Percentiles rank a stretch among this genome's conserved stretches.
phyloP scores from a whole-genome alignment of 768 basidiomycete genomes.

The Lepiota subincarnata region DNA sequence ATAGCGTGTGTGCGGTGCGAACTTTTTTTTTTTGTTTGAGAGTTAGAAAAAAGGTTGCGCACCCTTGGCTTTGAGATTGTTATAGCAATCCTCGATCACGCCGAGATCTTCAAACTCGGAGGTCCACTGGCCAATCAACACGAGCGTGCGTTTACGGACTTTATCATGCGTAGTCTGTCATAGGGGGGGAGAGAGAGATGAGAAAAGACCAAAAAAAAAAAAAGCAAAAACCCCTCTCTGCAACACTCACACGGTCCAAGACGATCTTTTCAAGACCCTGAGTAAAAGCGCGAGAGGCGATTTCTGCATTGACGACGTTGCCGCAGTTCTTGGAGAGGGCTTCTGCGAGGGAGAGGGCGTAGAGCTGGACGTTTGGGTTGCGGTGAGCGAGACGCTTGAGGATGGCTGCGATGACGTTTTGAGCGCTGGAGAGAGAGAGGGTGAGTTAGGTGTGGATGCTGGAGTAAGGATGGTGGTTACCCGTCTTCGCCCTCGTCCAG shows the following conservation, averaged over 20 bases:
- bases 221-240: constrained; percentile 4
- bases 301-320: constrained; percentile 74
- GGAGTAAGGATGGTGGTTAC: constrained; percentile 39
- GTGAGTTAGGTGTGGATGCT: background rate
- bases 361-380: constrained; percentile 95
- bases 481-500: constrained; percentile 83
- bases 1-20: too few relatives aligned
- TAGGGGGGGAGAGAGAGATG: too few relatives aligned
- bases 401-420: constrained; percentile 76
- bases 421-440: constrained; percentile 60
- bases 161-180: constrained; percentile 84
- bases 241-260: constrained; percentile 69
- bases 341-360: constrained; percentile 83
- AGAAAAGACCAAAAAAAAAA: background rate
- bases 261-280: constrained; percentile 83
- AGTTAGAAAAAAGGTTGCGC: background rate
- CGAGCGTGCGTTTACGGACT: constrained; percentile 73
- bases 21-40: too few relatives aligned
- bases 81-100: constrained; percentile 89
- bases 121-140: constrained; percentile 78
- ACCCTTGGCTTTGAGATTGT: constrained; percentile 82
- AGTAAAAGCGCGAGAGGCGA: constrained; percentile 89
- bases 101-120: constrained; percentile 81
- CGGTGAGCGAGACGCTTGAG: constrained; percentile 91
- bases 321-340: constrained; percentile 90